Evolutionary conservation across 2,329 filamentous ascomycete species (phyloP), one percentile per base, ranked within the genome.

Genomic region (Paecilomyces sp.): DNA sequence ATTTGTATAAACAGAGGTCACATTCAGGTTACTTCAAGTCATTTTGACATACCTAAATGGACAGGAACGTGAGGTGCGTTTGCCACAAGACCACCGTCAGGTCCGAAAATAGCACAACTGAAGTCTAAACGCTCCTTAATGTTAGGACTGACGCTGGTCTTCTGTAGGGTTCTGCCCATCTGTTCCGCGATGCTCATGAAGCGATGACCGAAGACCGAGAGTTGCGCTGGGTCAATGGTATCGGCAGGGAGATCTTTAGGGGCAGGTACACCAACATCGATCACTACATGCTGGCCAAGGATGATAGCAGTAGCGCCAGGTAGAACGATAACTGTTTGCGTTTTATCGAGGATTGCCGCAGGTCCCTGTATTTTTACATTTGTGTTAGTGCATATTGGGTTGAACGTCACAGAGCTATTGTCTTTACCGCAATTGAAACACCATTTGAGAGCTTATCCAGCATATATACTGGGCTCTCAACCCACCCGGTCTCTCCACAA

Each of bases 71-170:
- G 89, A 0, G 90, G 89, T 28, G 90, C 82, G 60, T 77, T 77
- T 9, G 75, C 75, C 3, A 92, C 89, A 1, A 92, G 78, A 0
- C 88, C 88, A 18, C 89, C 90, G 2, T 84, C 83, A 0, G 85
- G 82, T 66, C 90, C 88, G 62, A 92, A 92, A 1, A 92, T 81
- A 30, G 89, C 90, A 66, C 90, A 93, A 1, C 88, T 91, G 68
- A 91, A 93, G 68, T 93, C 90, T 0, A 92, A 81, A 2, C 89
- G 83, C 89, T 92, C 90, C 70, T 92, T 92, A 66, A 91, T 88
- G 65, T 91, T 91, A 0, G 74, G 77, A 2, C 76, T 79, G 24
- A 82, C 78, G 0, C 74, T 74, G 0, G 79, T 82, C 60, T 79
- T 76, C 55, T 82, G 79, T 15, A 82, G 67, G 0, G 79, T 79